Percentiles rank a stretch among this genome's conserved stretches.
These are phyloP conservation scores for Ceratobasidium papillatum DNA, from an alignment of 1,284 basidiomycete species.

Conservation along the genomic window DNA sequence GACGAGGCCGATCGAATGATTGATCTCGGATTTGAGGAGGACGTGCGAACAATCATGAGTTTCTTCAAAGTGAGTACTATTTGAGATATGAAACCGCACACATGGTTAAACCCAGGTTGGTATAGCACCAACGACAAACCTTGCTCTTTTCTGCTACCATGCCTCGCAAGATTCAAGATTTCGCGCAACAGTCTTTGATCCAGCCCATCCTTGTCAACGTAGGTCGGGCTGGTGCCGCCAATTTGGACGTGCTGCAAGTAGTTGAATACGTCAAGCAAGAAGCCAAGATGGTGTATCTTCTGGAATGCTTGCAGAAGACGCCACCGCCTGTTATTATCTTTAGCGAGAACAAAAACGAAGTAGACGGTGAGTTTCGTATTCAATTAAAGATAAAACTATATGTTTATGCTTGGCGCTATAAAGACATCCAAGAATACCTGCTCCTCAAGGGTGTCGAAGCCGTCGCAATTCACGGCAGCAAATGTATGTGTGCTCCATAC, in stretches of 20 bases:
- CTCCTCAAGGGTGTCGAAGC: constrained; percentile 97
- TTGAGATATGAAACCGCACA: background rate
- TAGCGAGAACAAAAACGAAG: constrained; percentile 99
- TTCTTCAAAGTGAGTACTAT: constrained; percentile 81
- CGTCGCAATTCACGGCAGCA: constrained; percentile 97
- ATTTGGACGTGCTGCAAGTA: constrained; percentile 90
- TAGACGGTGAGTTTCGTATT: constrained; percentile 74
- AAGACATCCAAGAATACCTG: constrained; percentile 98
- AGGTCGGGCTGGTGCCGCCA: constrained; percentile 96
- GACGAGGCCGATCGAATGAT: constrained; percentile 99
- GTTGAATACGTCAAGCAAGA: constrained; percentile 99
- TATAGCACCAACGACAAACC: constrained; percentile 92
- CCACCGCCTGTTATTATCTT: constrained; percentile 98
- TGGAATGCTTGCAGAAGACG: constrained; percentile 98
- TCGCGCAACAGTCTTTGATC: constrained; percentile 94
- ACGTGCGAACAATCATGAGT: constrained; percentile 98
- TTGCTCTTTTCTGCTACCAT: constrained; percentile 98
- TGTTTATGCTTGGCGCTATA: background rate
- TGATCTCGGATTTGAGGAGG: constrained; percentile 98
- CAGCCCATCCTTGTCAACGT: constrained; percentile 96
- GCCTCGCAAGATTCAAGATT: constrained; percentile 98
- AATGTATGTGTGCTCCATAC: constrained; percentile 66
- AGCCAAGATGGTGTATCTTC: constrained; percentile 98
- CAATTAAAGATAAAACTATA: background rate
- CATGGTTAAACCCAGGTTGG: background rate